Conservation (phyloP, 768 basidiomycete species). For the Macrocybe gigantea region DNA sequence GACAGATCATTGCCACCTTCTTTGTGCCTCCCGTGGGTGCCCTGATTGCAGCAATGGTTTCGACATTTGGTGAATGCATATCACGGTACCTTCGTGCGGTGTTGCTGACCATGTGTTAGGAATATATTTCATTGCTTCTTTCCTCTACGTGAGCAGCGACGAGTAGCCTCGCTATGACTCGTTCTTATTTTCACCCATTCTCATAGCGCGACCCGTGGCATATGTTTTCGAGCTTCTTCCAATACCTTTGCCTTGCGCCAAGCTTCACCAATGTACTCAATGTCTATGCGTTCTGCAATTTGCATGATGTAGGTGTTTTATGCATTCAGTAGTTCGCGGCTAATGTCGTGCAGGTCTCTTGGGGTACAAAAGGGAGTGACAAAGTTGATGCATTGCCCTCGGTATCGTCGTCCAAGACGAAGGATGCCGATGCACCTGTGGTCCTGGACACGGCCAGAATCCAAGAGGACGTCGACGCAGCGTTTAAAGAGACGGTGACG, state of each 20-base stretch:
- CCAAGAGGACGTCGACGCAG: slow-evolving; percentile 85
- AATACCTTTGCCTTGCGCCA: slow-evolving; percentile 85
- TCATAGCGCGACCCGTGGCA: slow-evolving; percentile 92
- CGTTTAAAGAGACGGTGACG: slow-evolving; percentile 88
- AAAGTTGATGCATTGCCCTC: slow-evolving; percentile 91
- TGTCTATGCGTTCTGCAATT: slow-evolving; percentile 95
- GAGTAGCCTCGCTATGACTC: neutral
- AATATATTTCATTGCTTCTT: slow-evolving; percentile 79
- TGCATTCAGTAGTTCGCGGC: neutral
- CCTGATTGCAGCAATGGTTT: slow-evolving; percentile 80
- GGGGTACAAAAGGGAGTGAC: slow-evolving; percentile 95
- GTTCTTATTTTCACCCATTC: neutral
- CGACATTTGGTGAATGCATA: slow-evolving; percentile 65
- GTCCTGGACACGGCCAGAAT: slow-evolving; percentile 82
- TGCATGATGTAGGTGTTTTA: slow-evolving; percentile 66
- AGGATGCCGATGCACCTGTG: slow-evolving; percentile 67
- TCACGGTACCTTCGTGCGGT: neutral
- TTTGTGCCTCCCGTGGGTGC: slow-evolving; percentile 75
- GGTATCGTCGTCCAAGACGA: slow-evolving; percentile 77
- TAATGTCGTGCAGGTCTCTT: slow-evolving; percentile 53
- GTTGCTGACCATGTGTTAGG: slow-evolving; percentile 27
- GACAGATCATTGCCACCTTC: slow-evolving; percentile 50
- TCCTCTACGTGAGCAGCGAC: slow-evolving; percentile 66
- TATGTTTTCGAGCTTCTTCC: slow-evolving; percentile 91
- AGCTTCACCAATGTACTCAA: slow-evolving; percentile 94